Conservation (phyloP, 2,329 filamentous ascomycete genomes). For the Alternaria brassicicola region DNA sequence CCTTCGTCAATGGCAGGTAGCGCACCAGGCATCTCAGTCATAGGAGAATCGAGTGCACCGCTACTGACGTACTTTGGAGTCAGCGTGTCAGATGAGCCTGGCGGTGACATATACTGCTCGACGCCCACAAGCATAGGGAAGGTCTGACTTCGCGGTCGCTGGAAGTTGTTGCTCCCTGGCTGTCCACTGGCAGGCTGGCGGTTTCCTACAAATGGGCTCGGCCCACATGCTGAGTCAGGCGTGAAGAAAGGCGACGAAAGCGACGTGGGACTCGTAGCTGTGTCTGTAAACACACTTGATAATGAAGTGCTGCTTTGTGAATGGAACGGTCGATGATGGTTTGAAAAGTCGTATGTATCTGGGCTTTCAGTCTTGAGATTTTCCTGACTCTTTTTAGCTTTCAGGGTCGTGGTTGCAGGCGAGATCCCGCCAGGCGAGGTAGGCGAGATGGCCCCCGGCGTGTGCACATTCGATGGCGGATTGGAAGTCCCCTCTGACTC, state of each 20-base stretch:
- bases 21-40: slow-evolving; percentile 53
- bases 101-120: slow-evolving; percentile 62
- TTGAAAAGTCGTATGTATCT: slow-evolving; percentile 65
- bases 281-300: slow-evolving; percentile 70
- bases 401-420: slow-evolving; percentile 69
- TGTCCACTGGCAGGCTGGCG: slow-evolving; percentile 56
- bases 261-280: slow-evolving; percentile 72
- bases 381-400: slow-evolving; percentile 70
- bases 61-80: slow-evolving; percentile 60
- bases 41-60: slow-evolving; percentile 58
- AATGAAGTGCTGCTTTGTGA: slow-evolving; percentile 71
- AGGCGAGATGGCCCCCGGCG: slow-evolving; percentile 72
- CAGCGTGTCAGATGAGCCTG: slow-evolving; percentile 59
- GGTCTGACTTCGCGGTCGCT: slow-evolving; percentile 84
- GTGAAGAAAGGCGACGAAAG: slow-evolving; percentile 79
- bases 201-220: slow-evolving; percentile 66
- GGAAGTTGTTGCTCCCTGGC: slow-evolving; percentile 62
- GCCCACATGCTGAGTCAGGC: slow-evolving; percentile 69
- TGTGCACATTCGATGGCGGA: slow-evolving; percentile 63
- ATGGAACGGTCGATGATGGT: slow-evolving; percentile 67
- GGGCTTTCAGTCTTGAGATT: slow-evolving; percentile 64
- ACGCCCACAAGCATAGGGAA: slow-evolving; percentile 73
- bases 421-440: slow-evolving; percentile 72
- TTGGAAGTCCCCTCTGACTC: slow-evolving; percentile 70
- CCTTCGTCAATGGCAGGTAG: slow-evolving; percentile 51